These are phyloP conservation scores for Cucumis sativus DNA, from an alignment of 306 rosid species.

Conservation along the genomic window DNA sequence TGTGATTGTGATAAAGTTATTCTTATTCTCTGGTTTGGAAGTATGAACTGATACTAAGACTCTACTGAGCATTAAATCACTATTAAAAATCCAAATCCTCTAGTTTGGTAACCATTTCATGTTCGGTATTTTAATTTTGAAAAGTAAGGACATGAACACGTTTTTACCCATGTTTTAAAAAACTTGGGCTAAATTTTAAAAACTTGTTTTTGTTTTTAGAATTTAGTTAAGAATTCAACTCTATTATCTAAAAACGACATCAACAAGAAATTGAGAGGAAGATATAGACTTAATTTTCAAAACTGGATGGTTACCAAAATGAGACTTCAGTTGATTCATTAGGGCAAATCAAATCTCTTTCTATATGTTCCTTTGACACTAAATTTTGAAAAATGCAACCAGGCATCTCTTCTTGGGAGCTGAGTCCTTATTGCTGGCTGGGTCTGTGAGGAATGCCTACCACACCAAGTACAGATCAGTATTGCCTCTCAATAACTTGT, in stretches of 20 bases:
- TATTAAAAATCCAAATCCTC: background rate
- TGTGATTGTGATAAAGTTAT: background rate
- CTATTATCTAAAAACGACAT: too few relatives aligned
- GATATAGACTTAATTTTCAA: too few relatives aligned
- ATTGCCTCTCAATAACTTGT: conserved; percentile 24
- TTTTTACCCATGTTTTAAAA: too few relatives aligned
- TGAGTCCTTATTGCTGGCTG: conserved; percentile 83
- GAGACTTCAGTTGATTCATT: background rate
- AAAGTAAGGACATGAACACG: too few relatives aligned
- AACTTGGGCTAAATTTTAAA: too few relatives aligned
- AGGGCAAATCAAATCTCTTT: background rate
- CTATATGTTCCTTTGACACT: background rate
- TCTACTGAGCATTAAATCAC: background rate
- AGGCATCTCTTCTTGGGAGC: conserved; percentile 80
- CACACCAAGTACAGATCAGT: conserved; percentile 54
- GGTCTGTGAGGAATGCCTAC: conserved; percentile 86
- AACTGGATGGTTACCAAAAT: too few relatives aligned
- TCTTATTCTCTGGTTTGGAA: background rate
- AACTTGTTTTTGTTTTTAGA: too few relatives aligned
- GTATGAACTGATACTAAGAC: background rate
- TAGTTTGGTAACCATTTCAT: too few relatives aligned
- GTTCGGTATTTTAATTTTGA: too few relatives aligned
- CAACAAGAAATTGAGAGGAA: too few relatives aligned
- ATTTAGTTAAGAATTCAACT: too few relatives aligned
- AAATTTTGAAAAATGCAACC: background rate